These are phyloP conservation scores for Corinectria fuckeliana DNA, from an alignment of 2,329 filamentous ascomycete genomes.

Conservation along the genomic window DNA sequence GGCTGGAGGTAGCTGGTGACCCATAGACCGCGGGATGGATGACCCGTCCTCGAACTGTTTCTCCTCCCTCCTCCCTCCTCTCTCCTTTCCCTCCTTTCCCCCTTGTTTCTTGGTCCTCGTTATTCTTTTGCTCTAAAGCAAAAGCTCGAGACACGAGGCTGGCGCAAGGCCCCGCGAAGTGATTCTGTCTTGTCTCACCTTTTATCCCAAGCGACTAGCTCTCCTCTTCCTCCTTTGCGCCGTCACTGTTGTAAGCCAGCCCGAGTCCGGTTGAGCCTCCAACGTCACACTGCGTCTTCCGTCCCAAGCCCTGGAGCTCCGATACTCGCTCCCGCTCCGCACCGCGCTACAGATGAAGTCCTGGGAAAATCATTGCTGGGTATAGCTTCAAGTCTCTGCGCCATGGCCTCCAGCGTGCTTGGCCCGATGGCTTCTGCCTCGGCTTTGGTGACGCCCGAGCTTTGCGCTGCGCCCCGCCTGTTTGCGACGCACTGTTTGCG, in stretches of 20 bases:
- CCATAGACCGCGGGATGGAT: not conserved
- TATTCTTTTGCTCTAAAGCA: not conserved
- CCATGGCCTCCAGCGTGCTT: conserved; percentile 45
- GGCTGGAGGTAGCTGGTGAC: not conserved
- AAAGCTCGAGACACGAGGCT: conserved; percentile 12
- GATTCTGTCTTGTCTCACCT: conserved; percentile 6
- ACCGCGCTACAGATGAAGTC: conserved; percentile 7
- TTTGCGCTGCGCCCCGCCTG: conserved; percentile 39
- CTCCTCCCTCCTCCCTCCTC: conserved; percentile 3
- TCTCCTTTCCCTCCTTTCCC: not conserved
- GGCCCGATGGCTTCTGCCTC: conserved; percentile 40
- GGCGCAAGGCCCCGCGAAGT: not conserved
- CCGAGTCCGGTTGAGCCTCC: conserved; percentile 12
- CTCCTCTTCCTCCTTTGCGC: not conserved
- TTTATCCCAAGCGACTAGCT: not conserved
- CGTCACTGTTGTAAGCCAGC: not conserved
- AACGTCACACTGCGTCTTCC: conserved; percentile 21
- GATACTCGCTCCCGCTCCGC: conserved; percentile 13
- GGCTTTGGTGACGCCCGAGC: conserved; percentile 38
- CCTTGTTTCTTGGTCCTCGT: not conserved
- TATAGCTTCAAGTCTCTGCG: conserved; percentile 18
- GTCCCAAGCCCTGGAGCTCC: conserved; percentile 2
- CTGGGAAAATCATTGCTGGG: not conserved
- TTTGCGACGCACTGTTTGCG: conserved; percentile 33
- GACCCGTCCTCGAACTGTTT: conserved; percentile 10